phyloP scores from a whole-genome alignment of 2,329 filamentous ascomycete genomes.

The Sclerotinia glacialis region DNA sequence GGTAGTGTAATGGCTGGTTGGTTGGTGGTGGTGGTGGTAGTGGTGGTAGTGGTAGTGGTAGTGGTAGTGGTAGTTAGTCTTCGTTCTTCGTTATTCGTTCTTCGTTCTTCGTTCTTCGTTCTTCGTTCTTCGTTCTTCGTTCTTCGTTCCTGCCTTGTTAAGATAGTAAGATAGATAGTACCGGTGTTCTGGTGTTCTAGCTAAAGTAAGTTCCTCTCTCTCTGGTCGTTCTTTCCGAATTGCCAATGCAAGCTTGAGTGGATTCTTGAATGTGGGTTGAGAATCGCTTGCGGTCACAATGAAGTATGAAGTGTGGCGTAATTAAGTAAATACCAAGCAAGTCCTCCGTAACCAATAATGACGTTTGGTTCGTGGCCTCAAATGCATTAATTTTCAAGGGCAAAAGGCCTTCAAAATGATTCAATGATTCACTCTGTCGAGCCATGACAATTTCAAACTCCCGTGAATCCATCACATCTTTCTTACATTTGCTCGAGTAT shows the following conservation, averaged over 20 bases:
- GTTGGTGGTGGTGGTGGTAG: background rate
- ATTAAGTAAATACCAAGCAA: background rate
- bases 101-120: too few species aligned
- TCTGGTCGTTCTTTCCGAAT: background rate
- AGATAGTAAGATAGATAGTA: too few species aligned
- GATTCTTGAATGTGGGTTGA: background rate
- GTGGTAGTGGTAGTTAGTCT: too few species aligned
- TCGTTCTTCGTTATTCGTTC: too few species aligned
- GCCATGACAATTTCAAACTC: too few species aligned
- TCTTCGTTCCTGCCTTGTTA: background rate
- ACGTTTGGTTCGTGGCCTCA: background rate
- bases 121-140: too few species aligned
- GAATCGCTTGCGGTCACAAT: constrained; percentile 11
- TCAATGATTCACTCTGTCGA: too few species aligned
- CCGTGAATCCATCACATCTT: background rate
- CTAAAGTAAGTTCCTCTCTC: background rate
- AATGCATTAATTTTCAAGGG: too few species aligned
- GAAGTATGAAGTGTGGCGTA: constrained; percentile 4
- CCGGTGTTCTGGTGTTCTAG: background rate
- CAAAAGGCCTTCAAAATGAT: too few species aligned
- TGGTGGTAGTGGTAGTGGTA: too few species aligned
- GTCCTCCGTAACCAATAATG: background rate
- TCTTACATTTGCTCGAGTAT: background rate
- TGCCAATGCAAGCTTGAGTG: constrained; percentile 2
- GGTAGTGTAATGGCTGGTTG: background rate